Percentiles rank a stretch among this genome's conserved stretches.
Conservation (phyloP, 495 filamentous ascomycete species). For the Tetracladium setigerum region DNA sequence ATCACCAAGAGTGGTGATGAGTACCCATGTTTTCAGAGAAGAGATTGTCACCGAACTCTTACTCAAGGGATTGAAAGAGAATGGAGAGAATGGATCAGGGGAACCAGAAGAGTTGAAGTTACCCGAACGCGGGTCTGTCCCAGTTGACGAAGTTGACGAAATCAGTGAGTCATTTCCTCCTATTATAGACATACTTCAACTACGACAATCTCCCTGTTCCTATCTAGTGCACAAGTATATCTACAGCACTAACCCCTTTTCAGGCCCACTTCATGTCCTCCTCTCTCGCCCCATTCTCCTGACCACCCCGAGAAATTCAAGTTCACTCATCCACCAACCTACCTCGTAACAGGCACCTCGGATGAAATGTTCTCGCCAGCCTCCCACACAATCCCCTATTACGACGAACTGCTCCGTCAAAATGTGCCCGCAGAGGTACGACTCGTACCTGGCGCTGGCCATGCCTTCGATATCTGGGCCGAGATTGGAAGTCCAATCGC, state of each 20-base stretch:
- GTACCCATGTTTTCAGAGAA: slow-evolving; percentile 3
- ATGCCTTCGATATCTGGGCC: slow-evolving; percentile 16
- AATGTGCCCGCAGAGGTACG: no score
- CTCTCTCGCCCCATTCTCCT: no score
- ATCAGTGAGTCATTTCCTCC: slow-evolving; percentile 5
- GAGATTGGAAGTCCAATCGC: slow-evolving; percentile 4
- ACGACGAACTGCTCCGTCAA: background rate
- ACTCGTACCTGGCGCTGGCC: slow-evolving; percentile 1
- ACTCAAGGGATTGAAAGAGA: slow-evolving; percentile 5
- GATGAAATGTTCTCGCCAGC: slow-evolving; percentile 7
- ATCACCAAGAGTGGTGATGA: slow-evolving; percentile 2
- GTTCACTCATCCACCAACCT: slow-evolving; percentile 4
- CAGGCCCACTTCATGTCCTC: slow-evolving; percentile 2
- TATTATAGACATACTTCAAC: no score
- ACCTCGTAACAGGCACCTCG: slow-evolving; percentile 8
- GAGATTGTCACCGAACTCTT: slow-evolving; percentile 7
- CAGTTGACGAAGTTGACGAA: slow-evolving; percentile 7
- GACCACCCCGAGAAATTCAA: no score
- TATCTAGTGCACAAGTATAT: background rate
- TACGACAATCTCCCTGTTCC: no score
- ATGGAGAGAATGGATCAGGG: no score
- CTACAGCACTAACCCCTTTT: background rate
- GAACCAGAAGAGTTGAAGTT: no score
- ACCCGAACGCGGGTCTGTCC: slow-evolving; percentile 3
- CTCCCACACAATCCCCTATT: slow-evolving; percentile 1